Conservation (phyloP, 2,329 filamentous ascomycete species). For the Pyricularia grisea region DNA sequence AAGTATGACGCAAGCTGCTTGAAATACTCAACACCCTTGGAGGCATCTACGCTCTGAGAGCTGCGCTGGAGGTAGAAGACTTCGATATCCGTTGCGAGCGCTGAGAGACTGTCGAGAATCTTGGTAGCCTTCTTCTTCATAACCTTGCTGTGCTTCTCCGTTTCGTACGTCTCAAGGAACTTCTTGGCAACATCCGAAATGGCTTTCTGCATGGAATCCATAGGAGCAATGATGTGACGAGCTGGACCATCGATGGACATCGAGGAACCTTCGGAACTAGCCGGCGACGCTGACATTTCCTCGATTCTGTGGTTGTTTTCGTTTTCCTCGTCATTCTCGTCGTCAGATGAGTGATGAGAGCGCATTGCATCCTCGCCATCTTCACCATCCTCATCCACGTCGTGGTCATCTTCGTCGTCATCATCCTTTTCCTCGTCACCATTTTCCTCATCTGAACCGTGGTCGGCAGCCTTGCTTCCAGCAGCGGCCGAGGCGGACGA, state of each 20-base stretch:
- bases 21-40: slow-evolving; percentile 60
- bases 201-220: slow-evolving; percentile 55
- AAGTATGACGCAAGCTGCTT: slow-evolving; percentile 72
- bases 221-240: slow-evolving; percentile 35
- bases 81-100: slow-evolving; percentile 63
- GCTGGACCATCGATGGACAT: slow-evolving; percentile 51
- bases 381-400: slow-evolving; percentile 39
- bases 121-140: slow-evolving; percentile 71
- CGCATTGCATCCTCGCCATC: slow-evolving; percentile 23
- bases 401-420: slow-evolving; percentile 28
- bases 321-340: slow-evolving; percentile 44
- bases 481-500: not conserved
- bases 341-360: slow-evolving; percentile 20
- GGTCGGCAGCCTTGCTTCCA: slow-evolving; percentile 6
- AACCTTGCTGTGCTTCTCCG: slow-evolving; percentile 57
- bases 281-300: slow-evolving; percentile 56
- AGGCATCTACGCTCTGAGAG: slow-evolving; percentile 30
- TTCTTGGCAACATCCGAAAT: slow-evolving; percentile 71
- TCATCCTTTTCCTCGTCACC: slow-evolving; percentile 28
- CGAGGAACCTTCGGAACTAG: slow-evolving; percentile 56
- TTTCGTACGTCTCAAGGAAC: slow-evolving; percentile 78
- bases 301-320: slow-evolving; percentile 37
- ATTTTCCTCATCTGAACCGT: slow-evolving; percentile 20
- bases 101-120: slow-evolving; percentile 65
- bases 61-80: slow-evolving; percentile 55